A percentile compares a stretch with the other conserved stretches of the same genome.
These are phyloP conservation scores for Monosporozyma aquatica DNA, from an alignment of 805 yeast genomes.

Conservation along the genomic window DNA sequence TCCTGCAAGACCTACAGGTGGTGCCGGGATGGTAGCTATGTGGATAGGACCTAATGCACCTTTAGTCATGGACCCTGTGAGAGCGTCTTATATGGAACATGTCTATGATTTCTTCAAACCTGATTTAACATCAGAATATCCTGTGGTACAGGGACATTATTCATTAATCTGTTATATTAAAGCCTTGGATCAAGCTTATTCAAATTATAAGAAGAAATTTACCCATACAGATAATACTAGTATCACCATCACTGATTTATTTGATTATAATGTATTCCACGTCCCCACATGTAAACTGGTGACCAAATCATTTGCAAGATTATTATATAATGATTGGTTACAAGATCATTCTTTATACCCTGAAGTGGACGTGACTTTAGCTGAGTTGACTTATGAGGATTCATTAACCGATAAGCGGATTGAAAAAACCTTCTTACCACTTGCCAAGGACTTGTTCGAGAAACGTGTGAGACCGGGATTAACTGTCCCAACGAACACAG, in stretches of 20 bases:
- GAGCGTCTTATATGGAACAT: conserved; percentile 93
- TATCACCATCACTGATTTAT: conserved; percentile 48
- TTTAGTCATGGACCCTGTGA: conserved; percentile 75
- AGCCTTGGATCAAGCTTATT: conserved; percentile 84
- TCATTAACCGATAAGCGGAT: conserved; percentile 70
- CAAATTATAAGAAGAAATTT: conserved; percentile 70
- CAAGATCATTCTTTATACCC: conserved; percentile 59
- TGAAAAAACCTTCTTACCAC: conserved; percentile 76
- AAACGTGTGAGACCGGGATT: conserved; percentile 73
- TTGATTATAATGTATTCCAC: conserved; percentile 94
- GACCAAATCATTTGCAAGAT: conserved; percentile 83
- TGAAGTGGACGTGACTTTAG: conserved; percentile 44
- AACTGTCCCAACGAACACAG: conserved; percentile 88
- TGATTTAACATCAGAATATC: conserved; percentile 91
- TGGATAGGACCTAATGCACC: conserved; percentile 98
- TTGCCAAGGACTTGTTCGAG: conserved; percentile 59
- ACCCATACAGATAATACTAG: too few species aligned
- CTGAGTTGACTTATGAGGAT: conserved; percentile 57
- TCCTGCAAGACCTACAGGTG: conserved; percentile 98
- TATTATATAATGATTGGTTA: conserved; percentile 79
- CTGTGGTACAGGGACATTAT: conserved; percentile 94
- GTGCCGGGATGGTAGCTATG: conserved; percentile 94
- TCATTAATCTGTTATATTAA: conserved; percentile 88
- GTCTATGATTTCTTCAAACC: conserved; percentile 98
- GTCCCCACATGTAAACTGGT: conserved; percentile 97